Evolutionary conservation across 805 yeast species (phyloP).

Genomic region (Ogataea wickerhamii): DNA sequence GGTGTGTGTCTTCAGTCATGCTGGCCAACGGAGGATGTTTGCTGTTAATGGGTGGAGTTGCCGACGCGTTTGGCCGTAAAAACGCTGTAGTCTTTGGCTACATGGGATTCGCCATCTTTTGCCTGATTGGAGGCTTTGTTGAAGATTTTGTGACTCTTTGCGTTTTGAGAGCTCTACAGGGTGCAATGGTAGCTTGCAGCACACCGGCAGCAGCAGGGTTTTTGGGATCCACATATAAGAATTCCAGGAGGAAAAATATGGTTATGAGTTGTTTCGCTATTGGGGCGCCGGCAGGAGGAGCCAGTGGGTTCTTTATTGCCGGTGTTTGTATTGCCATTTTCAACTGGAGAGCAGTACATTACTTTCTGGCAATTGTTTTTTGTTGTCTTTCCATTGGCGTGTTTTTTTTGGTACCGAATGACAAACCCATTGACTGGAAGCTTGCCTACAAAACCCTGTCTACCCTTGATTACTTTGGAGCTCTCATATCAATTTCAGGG

Average conservation of each 20-base stretch:
- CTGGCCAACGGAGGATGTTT: conserved; percentile 43
- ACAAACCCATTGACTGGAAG: conserved; percentile 27
- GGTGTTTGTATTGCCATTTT: conserved; percentile 40
- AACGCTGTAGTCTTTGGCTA: conserved; percentile 36
- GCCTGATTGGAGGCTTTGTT: conserved; percentile 38
- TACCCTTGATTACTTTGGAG: conserved; percentile 41
- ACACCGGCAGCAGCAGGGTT: conserved; percentile 49
- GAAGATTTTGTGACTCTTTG: conserved; percentile 35
- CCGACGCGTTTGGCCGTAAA: conserved; percentile 46
- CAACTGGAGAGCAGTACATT: conserved; percentile 42
- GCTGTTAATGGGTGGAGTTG: conserved; percentile 43
- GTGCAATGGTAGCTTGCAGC: conserved; percentile 40
- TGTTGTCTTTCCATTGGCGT: conserved; percentile 22
- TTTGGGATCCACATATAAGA: conserved; percentile 38
- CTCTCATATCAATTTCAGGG: conserved; percentile 38
- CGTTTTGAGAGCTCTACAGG: conserved; percentile 43
- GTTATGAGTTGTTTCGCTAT: conserved; percentile 41
- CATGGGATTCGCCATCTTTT: conserved; percentile 28
- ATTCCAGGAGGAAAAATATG: conserved; percentile 38
- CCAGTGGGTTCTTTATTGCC: conserved; percentile 40
- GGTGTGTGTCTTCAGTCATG: conserved; percentile 40
- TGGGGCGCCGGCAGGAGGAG: conserved; percentile 48
- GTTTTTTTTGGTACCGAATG: conserved; percentile 35
- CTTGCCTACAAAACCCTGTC: conserved; percentile 25
- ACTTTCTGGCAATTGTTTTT: conserved; percentile 38